Base-by-base conservation (phyloP, 2,329 filamentous ascomycete genomes). In the Curvularia hawaiiensis region DNA sequence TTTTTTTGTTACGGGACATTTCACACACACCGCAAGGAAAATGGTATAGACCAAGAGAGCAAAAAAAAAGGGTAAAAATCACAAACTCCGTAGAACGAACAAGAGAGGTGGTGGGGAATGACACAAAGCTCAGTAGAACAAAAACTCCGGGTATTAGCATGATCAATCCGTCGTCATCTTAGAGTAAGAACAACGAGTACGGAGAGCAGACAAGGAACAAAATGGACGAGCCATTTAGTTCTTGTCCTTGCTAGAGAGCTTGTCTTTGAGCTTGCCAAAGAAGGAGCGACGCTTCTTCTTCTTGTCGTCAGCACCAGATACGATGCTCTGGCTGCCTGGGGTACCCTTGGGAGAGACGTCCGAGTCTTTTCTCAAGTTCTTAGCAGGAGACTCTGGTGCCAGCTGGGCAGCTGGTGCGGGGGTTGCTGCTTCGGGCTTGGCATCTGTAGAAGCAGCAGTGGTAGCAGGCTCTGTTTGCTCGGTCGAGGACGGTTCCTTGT, bases 191-290 rank as follows among this genome's bases (percentile, higher is more conserved):
- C 59, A 54, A 56, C 50, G 56, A 58, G 54, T 54, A 43, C 18
- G 58, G 64, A 60, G 55, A 61, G 58, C 58, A 46, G 58, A 58
- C 38, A 50, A 12, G 52, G 44, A 49, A 45, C 47, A 44, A 45
- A 46, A 49, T 54, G 38, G 31, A 35, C 22, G 22, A 28, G 44
- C 50, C 59, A 50, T 58, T 63, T 69, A 70, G 56, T 67, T 53
- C 57, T 73, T 72, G 61, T 67, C 58, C 54, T 72, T 72, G 64
- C 61, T 64, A 22, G 64, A 65, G 50, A 82, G 70, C 75, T 80
- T 81, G 56, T 81, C 79, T 77, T 82, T 81, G 59, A 83, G 61
- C 72, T 78, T 80, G 63, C 77, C 77, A 58, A 82, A 81, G 67
- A 82, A 75, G 52, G 76, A 78, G 48, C 76, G 76, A 68, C 79